A percentile compares a stretch with the other conserved stretches of the same genome.
Evolutionary conservation across 1,284 basidiomycete species (phyloP).

Genomic region (Rhodotorula sp.): DNA sequence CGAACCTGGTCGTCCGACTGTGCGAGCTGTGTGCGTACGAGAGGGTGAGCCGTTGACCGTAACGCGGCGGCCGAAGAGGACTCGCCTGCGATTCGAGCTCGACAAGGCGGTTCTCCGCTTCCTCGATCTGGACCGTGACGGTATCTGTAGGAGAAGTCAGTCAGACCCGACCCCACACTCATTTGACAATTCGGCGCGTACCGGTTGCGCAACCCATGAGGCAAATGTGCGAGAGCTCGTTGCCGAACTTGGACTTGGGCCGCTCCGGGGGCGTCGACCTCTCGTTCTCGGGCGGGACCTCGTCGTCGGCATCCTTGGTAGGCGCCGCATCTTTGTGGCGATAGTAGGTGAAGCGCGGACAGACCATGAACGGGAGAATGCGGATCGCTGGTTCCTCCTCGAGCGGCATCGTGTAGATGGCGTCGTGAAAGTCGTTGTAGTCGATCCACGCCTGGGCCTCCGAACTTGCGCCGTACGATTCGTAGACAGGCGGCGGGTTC

Average conservation of each 20-base stretch:
- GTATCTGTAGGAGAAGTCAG: conserved; percentile 13
- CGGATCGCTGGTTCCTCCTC: conserved; percentile 64
- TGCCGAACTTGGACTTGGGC: conserved; percentile 72
- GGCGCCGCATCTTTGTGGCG: conserved; percentile 47
- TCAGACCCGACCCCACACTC: background rate
- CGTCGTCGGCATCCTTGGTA: conserved; percentile 14
- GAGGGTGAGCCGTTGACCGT: no score
- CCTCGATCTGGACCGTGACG: conserved; percentile 40
- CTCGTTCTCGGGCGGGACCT: background rate
- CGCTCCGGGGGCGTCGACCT: conserved; percentile 51
- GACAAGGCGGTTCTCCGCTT: conserved; percentile 28
- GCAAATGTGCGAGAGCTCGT: conserved; percentile 82
- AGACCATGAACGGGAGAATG: conserved; percentile 69
- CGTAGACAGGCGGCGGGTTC: conserved; percentile 26
- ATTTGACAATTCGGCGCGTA: conserved; percentile 51
- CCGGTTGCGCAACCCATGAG: conserved; percentile 73
- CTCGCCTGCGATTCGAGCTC: conserved; percentile 24
- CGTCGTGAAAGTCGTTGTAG: conserved; percentile 79
- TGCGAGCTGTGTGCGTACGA: background rate
- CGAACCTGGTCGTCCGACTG: background rate
- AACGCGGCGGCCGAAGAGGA: background rate
- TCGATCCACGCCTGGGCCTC: conserved; percentile 65
- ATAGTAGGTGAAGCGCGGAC: conserved; percentile 80
- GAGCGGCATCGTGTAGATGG: conserved; percentile 63
- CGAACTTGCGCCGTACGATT: background rate